Percentiles rank a stretch among this genome's conserved stretches.
Conservation (phyloP, 768 basidiomycete genomes). For the Podaxis rugospora region DNA sequence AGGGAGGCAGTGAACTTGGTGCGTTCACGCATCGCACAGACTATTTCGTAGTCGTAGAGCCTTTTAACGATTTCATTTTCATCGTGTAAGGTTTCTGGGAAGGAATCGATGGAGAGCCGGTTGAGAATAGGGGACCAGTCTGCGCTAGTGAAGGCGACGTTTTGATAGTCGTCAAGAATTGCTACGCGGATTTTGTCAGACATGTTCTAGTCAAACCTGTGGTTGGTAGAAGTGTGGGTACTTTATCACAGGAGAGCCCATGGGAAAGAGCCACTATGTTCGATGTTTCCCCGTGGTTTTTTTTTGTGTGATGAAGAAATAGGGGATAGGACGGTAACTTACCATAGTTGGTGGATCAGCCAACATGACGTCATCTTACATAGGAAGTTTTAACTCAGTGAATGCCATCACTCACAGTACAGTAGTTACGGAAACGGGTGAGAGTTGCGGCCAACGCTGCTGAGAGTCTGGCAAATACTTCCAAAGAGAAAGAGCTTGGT, state of each 20-base stretch:
- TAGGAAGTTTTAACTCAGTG: too few species aligned
- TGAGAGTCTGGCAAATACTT: too few species aligned
- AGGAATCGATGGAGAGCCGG: conserved; percentile 38
- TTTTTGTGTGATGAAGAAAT: neutral
- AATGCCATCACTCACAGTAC: too few species aligned
- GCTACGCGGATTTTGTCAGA: conserved; percentile 31
- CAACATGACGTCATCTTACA: neutral
- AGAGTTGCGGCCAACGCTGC: too few species aligned
- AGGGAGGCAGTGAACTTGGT: conserved; percentile 49
- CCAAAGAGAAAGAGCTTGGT: too few species aligned
- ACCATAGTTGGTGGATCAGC: neutral
- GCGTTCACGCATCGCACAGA: conserved; percentile 66
- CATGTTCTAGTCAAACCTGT: neutral
- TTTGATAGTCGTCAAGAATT: conserved; percentile 61
- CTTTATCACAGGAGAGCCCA: neutral
- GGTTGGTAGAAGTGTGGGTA: neutral
- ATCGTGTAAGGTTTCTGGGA: conserved; percentile 46
- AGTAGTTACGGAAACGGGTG: too few species aligned
- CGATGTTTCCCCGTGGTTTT: neutral
- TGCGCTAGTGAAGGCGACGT: conserved; percentile 42
- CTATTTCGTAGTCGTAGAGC: conserved; percentile 47
- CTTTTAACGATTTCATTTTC: conserved; percentile 46
- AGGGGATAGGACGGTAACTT: neutral
- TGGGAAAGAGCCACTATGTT: neutral
- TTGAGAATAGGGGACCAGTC: conserved; percentile 48